These are phyloP conservation scores for Aspergillus sp. DNA, from an alignment of 2,329 filamentous ascomycete species.

Conservation along the genomic window DNA sequence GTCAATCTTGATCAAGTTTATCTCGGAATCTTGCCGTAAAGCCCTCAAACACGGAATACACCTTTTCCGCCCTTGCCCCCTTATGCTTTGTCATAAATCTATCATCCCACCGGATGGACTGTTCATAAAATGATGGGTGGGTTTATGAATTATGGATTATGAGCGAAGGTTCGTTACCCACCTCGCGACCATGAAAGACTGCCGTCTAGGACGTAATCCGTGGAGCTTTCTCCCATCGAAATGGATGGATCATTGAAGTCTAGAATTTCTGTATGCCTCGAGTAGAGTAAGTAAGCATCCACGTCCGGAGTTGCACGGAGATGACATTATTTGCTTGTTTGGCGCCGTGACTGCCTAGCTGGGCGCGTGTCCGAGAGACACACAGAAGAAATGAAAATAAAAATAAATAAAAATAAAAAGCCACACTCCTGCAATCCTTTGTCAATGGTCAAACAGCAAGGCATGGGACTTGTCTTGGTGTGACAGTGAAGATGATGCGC, in stretches of 20 bases:
- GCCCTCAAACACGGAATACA: background rate
- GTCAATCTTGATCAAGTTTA: slow-evolving; percentile 17
- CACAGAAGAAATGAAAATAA: background rate
- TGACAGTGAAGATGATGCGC: background rate
- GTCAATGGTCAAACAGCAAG: background rate
- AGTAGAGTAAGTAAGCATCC: background rate
- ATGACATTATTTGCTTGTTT: background rate
- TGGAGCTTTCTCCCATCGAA: background rate
- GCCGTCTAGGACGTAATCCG: background rate
- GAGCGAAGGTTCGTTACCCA: background rate
- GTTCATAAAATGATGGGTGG: background rate
- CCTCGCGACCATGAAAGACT: background rate
- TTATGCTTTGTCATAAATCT: background rate
- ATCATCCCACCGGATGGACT: background rate
- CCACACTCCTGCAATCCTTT: background rate
- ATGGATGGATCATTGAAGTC: background rate
- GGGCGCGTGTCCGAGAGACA: background rate
- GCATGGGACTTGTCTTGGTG: background rate
- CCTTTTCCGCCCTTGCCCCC: background rate
- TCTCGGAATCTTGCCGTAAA: slow-evolving; percentile 14
- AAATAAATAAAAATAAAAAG: background rate
- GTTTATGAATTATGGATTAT: background rate
- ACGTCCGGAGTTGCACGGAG: background rate
- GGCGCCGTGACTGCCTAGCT: background rate
- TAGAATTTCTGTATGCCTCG: background rate